phyloP scores from a whole-genome alignment of 257 asterid species.

The Ilex aquifolium region DNA sequence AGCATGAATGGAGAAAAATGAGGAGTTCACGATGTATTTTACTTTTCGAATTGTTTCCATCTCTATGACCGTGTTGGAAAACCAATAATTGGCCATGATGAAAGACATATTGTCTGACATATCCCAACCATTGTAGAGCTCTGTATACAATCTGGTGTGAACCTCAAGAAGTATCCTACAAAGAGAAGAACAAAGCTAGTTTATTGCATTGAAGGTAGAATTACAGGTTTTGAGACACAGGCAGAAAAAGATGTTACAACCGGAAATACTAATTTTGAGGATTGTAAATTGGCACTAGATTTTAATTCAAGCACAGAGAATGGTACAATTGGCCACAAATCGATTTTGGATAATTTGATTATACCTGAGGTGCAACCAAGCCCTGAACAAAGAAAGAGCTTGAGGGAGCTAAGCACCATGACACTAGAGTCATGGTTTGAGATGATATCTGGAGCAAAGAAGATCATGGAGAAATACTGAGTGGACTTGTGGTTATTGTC shows the following conservation, averaged over 20 bases:
- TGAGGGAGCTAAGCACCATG: not conserved
- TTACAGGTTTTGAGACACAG: not conserved
- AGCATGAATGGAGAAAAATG: not conserved
- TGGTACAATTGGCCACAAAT: not conserved
- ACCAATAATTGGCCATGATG: not conserved
- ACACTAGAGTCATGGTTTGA: not conserved
- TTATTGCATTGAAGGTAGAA: not conserved
- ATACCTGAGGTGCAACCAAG: not conserved
- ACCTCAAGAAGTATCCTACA: not conserved
- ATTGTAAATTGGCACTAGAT: not conserved
- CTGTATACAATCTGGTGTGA: not conserved
- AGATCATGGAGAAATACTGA: not conserved
- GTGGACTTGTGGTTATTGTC: conserved; percentile 1
- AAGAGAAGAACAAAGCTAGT: not conserved
- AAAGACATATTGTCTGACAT: not conserved
- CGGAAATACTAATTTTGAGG: not conserved
- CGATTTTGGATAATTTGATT: not conserved
- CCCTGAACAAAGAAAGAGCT: not conserved
- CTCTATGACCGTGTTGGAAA: conserved; percentile 1
- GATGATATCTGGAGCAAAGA: not conserved
- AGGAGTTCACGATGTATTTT: not conserved
- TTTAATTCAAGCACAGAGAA: not conserved
- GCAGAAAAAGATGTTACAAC: not conserved
- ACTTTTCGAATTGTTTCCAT: not conserved
- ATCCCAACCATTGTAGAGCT: conserved; percentile 1